Conservation (phyloP, 2,329 filamentous ascomycete species). For the Dactylellina sp. region DNA sequence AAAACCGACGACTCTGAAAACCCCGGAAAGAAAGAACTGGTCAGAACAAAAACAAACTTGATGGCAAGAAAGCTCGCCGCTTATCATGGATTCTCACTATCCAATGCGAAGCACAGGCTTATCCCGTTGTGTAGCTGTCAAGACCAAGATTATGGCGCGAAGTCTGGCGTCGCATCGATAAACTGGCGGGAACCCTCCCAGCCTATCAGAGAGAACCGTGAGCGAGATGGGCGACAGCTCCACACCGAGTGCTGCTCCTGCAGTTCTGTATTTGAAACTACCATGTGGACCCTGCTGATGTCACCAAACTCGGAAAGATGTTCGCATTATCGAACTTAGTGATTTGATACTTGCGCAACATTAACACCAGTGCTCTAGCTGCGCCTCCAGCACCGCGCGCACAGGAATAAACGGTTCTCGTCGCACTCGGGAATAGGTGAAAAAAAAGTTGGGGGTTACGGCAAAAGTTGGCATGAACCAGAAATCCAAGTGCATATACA, state of each 20-base stretch:
- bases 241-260: not conserved
- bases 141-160: too few species aligned
- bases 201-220: slow-evolving; percentile 21
- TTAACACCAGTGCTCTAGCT: not conserved
- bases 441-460: not conserved
- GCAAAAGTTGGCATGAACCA: not conserved
- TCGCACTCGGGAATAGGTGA: slow-evolving; percentile 1
- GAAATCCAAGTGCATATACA: too few species aligned
- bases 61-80: too few species aligned
- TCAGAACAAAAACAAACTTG: too few species aligned
- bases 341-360: not conserved
- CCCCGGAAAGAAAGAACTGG: too few species aligned
- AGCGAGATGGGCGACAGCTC: slow-evolving; percentile 21
- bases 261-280: slow-evolving; percentile 32
- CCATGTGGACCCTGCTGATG: slow-evolving; percentile 31
- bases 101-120: too few species aligned
- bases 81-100: too few species aligned
- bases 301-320: slow-evolving; percentile 38
- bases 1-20: too few species aligned
- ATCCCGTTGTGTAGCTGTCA: too few species aligned
- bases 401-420: not conserved
- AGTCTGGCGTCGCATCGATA: too few species aligned
- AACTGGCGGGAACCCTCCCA: slow-evolving; percentile 18
- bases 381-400: not conserved
- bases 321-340: slow-evolving; percentile 16